Evolutionary conservation across 2,329 filamentous ascomycete genomes (phyloP).

Genomic region (Furcasterigmium furcatum): DNA sequence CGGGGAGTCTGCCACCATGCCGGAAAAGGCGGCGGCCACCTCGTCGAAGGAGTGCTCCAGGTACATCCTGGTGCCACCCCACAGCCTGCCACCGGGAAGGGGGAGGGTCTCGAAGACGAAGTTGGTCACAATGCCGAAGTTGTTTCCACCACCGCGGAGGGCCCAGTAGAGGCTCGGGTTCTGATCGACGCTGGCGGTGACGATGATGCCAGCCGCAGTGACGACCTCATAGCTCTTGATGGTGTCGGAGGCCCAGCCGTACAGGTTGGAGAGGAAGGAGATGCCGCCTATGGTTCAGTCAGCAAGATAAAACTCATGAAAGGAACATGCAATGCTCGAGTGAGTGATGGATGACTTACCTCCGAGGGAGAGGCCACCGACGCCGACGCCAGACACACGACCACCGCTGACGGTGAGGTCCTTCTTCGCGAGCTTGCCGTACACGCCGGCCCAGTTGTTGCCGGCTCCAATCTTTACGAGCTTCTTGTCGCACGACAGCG

Average conservation of each 20-base stretch:
- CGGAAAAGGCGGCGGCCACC: slow-evolving; percentile 25
- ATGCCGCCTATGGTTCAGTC: slow-evolving; percentile 21
- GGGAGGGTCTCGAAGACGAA: slow-evolving; percentile 38
- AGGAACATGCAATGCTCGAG: background rate
- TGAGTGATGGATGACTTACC: slow-evolving; percentile 14
- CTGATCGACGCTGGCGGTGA: slow-evolving; percentile 34
- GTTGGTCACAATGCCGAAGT: slow-evolving; percentile 52
- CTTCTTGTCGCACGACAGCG: slow-evolving; percentile 21
- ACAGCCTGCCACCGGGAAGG: slow-evolving; percentile 26
- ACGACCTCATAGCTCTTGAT: slow-evolving; percentile 30
- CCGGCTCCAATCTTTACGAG: slow-evolving; percentile 32
- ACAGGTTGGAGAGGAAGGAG: slow-evolving; percentile 34
- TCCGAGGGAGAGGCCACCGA: slow-evolving; percentile 34
- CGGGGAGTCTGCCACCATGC: slow-evolving; percentile 22
- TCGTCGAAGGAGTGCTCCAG: slow-evolving; percentile 21
- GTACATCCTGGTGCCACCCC: slow-evolving; percentile 30
- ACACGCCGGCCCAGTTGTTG: slow-evolving; percentile 34
- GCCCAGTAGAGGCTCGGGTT: slow-evolving; percentile 56
- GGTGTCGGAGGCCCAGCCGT: slow-evolving; percentile 37
- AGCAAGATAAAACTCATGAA: background rate
- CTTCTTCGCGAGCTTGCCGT: slow-evolving; percentile 24
- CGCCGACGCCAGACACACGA: slow-evolving; percentile 33
- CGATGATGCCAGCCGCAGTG: slow-evolving; percentile 36
- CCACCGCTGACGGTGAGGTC: slow-evolving; percentile 33
- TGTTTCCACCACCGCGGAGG: slow-evolving; percentile 50